Evolutionary conservation across 495 filamentous ascomycete genomes (phyloP), one percentile per base, ranked within the genome.

Genomic region (Talaromyces ruber): DNA sequence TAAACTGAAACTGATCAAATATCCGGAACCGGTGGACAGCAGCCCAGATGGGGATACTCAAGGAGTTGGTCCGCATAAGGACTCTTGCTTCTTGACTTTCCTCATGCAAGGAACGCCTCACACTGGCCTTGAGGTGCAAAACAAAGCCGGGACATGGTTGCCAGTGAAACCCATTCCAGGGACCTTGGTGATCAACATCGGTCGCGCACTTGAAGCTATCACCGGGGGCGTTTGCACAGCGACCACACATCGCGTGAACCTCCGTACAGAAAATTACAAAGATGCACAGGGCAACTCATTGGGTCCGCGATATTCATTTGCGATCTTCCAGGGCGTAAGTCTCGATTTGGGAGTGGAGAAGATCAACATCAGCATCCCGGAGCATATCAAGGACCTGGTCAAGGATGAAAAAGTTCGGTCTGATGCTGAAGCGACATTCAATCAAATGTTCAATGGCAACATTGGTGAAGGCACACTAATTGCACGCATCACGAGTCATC

Each of bases 41-140:
- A 45, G 45, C 26, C 34, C 53, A 45, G 26, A 32, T 4, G 63
- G 54, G 26, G 66, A 71, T 50, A 58, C 72, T 22, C 69, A 86
- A 69, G 92, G 92, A 22, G 91, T 96, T 2, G 92, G 94, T 0
- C 88, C 94, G 8, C 94, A 98, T 73, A 98, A 98, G 71, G 94
- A 98, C 72, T 88, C 84, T 56, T 93, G 93, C 82, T 83, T 97
- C 45, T 86, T 88, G 11, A 89, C 85, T 22, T 97, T 93, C 72
- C 82, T 98, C 39, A 82, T 97, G 28, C 94, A 97, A 73, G 91
- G 87, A 2, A 87, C 85, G n/a, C 73, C 78, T 1, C 94, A 97
- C 67, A 76, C 69, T 2, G 92, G 92, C 0, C 77, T 98, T 18
- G 93, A 98, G 69, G 93, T 93, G 4, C 93, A 96, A 71, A 97